Evolutionary conservation across 495 filamentous ascomycete species (phyloP), one percentile per base, ranked within the genome.

Genomic region (Penicillium nucicola): DNA sequence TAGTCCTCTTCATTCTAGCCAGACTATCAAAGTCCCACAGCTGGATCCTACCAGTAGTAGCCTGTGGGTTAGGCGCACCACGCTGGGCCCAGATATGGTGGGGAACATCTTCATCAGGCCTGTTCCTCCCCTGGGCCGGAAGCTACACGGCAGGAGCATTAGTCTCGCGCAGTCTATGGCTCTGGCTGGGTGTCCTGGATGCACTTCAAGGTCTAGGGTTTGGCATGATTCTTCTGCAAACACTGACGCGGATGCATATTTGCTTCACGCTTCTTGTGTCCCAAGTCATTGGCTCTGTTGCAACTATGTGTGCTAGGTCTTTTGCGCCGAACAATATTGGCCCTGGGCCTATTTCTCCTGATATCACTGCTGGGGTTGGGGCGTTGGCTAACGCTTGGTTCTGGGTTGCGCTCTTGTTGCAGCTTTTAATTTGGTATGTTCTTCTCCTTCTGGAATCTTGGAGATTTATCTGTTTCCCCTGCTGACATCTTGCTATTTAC

Each of bases 361-460:
- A 77, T 64, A 67, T 77, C 11, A 70, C 70, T 13, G 67, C 60
- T 20, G 72, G 71, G 4, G 55, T 59, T 7, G 55, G 71, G 13
- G 78, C 82, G 4, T 48, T 87, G 20, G 74, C 65, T 2, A 79
- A 81, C 46, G 71, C 77, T 19, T 81, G 75, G 69, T 90, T 89
- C 60, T 90, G 85, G 84, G 66, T 87, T 52, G 80, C 77, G 20
- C 54, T 89, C 6, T 37, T 77, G 3, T 72, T 79, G 43, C 87
- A 90, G 62, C 53, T 84, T 41, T 63, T 78, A 18, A 81, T 89
- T 48, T 86, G 83, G 74, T 75, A 56, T 62, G 69, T 61, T n/a
- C 7, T 28, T 9, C 2, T n/a, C 4, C 6, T 17, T n/a, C n/a
- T n/a, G n/a, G n/a, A n/a, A n/a, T n/a, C n/a, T 49, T 5, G 4